Conservation (phyloP, 352 stramenopile genomes). For the Detonula confervacea region DNA sequence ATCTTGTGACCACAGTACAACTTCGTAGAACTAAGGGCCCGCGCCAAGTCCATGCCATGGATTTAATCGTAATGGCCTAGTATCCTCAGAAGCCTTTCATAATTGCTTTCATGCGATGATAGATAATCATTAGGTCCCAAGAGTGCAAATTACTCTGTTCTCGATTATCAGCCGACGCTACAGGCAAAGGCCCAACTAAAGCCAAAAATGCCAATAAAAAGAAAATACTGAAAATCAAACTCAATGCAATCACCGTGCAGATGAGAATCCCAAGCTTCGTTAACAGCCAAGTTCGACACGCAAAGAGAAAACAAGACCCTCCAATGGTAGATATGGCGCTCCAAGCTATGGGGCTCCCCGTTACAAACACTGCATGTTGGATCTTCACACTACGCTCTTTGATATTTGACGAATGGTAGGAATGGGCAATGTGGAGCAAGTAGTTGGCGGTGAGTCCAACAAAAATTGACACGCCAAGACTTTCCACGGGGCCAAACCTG, state of each 20-base stretch:
- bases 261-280: conserved; percentile 42
- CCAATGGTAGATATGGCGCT: conserved; percentile 40
- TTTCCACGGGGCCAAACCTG: conserved; percentile 38
- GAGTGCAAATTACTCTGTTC: conserved; percentile 17
- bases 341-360: conserved; percentile 22
- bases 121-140: conserved; percentile 29
- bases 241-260: conserved; percentile 25
- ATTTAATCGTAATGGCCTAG: no score
- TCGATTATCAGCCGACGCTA: neutral
- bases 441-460: conserved; percentile 39
- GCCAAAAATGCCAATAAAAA: conserved; percentile 35
- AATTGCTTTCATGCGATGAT: neutral
- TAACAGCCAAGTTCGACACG: conserved; percentile 38
- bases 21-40: no score
- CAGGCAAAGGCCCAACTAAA: conserved; percentile 24
- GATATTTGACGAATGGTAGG: conserved; percentile 32
- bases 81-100: no score
- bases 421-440: conserved; percentile 35
- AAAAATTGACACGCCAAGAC: conserved; percentile 44
- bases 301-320: conserved; percentile 38
- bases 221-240: conserved; percentile 24
- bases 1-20: no score
- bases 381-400: conserved; percentile 34
- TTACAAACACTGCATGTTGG: conserved; percentile 14
- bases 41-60: no score